A percentile compares a stretch with the other conserved stretches of the same genome.
Evolutionary conservation across 331 rosid species (phyloP).

Genomic region (Pyracantha coccinea): DNA sequence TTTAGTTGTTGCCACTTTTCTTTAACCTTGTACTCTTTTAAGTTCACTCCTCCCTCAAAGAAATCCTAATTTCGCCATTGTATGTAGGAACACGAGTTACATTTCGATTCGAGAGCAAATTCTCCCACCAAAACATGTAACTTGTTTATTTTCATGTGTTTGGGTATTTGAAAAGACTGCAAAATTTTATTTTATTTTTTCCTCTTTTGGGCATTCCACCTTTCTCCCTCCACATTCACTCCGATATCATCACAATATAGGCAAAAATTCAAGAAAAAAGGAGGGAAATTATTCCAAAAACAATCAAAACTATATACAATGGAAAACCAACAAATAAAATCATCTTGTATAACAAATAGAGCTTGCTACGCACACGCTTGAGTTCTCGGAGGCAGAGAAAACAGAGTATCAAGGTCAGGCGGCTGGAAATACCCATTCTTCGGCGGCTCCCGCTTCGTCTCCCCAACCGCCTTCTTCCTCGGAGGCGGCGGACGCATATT

Average conservation of each 20-base stretch:
- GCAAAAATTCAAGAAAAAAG: not conserved
- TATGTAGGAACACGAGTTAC: fast-evolving
- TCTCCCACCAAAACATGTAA: not conserved
- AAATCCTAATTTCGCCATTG: no score
- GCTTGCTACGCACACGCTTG: conserved; percentile 32
- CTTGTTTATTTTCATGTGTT: not conserved
- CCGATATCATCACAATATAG: not conserved
- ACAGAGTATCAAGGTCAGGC: conserved; percentile 71
- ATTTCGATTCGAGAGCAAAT: no score
- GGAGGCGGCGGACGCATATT: conserved; percentile 63
- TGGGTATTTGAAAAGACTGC: not conserved
- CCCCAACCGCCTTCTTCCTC: conserved; percentile 43
- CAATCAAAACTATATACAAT: not conserved
- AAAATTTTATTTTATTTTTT: not conserved
- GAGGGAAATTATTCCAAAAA: not conserved
- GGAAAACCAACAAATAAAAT: not conserved
- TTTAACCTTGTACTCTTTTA: no score
- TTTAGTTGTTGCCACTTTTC: no score
- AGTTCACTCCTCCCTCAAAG: no score
- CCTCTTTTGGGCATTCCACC: not conserved
- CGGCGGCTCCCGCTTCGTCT: conserved; percentile 33
- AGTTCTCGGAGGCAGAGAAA: conserved; percentile 28
- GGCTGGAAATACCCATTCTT: conserved; percentile 62
- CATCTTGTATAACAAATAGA: not conserved
- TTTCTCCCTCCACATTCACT: not conserved